These are phyloP conservation scores for Lactarius hengduanensis DNA, from an alignment of 768 basidiomycete genomes.

Conservation along the genomic window DNA sequence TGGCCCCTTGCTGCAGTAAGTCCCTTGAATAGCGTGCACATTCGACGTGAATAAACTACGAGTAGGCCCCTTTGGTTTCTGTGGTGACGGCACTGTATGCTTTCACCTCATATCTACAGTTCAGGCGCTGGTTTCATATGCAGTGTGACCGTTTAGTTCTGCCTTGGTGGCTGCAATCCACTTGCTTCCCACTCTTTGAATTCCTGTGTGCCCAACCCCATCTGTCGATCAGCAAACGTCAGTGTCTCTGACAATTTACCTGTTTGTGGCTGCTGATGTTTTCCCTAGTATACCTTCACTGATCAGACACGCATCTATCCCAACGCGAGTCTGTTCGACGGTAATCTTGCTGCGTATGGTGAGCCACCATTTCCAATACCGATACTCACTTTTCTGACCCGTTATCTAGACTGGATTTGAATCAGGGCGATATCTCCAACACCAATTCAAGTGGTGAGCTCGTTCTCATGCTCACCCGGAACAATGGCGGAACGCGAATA, in stretches of 20 bases:
- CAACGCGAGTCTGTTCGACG: slow-evolving; percentile 67
- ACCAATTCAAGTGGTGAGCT: slow-evolving; percentile 61
- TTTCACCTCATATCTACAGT: neutral
- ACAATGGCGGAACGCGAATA: slow-evolving; percentile 72
- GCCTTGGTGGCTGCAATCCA: slow-evolving; percentile 86
- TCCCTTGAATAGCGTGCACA: slow-evolving; percentile 2
- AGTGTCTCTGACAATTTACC: slow-evolving; percentile 30
- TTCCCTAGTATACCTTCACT: slow-evolving; percentile 54
- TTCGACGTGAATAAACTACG: slow-evolving; percentile 11
- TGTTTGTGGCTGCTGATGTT: neutral
- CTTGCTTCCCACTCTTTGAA: slow-evolving; percentile 57
- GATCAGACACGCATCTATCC: slow-evolving; percentile 65
- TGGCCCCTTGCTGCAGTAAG: slow-evolving; percentile 47
- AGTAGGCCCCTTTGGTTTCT: slow-evolving; percentile 54
- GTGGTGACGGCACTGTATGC: slow-evolving; percentile 45
- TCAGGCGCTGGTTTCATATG: neutral
- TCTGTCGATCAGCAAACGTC: slow-evolving; percentile 65
- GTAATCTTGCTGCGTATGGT: slow-evolving; percentile 72
- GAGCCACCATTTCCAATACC: slow-evolving; percentile 13
- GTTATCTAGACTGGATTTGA: slow-evolving; percentile 62
- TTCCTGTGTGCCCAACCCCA: slow-evolving; percentile 70
- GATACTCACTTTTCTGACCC: neutral
- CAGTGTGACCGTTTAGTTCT: slow-evolving; percentile 50
- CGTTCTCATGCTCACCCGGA: slow-evolving; percentile 62
- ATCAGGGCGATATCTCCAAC: slow-evolving; percentile 65